Evolutionary conservation across 805 yeast species (phyloP).

Genomic region (Nakazawaea ishiwadae): DNA sequence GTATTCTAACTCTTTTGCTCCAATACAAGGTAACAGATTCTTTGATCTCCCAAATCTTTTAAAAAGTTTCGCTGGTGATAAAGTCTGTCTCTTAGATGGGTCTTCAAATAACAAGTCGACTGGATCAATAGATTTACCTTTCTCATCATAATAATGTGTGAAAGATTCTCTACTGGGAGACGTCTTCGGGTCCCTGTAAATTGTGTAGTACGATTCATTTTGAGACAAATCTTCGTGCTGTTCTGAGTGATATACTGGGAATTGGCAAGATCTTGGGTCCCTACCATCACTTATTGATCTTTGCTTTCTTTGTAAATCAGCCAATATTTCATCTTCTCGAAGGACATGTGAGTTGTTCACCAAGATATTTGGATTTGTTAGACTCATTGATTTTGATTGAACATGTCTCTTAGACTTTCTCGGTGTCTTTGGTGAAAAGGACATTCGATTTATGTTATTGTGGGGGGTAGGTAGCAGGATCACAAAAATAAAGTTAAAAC

Average conservation of each 20-base stretch:
- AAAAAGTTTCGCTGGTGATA: neutral
- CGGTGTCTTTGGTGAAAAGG: neutral
- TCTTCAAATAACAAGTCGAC: slow-evolving; percentile 11
- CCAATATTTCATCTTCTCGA: neutral
- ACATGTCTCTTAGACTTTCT: neutral
- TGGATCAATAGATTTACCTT: slow-evolving; percentile 2
- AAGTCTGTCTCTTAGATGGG: neutral
- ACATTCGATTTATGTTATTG: no score
- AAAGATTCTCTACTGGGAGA: neutral
- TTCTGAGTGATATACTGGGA: no score
- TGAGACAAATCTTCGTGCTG: no score
- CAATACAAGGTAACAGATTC: slow-evolving; percentile 1
- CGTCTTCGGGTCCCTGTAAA: slow-evolving; percentile 1
- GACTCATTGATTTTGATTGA: neutral
- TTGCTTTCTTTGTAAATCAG: neutral
- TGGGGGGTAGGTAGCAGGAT: no score
- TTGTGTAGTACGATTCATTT: slow-evolving; percentile 4
- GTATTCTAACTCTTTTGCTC: slow-evolving; percentile 6
- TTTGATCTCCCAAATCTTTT: slow-evolving; percentile 1
- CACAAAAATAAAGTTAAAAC: no score
- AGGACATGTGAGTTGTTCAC: slow-evolving; percentile 3
- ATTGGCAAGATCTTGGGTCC: neutral
- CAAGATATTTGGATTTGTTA: neutral
- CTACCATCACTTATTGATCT: neutral
- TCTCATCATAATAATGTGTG: slow-evolving; percentile 2